Evolutionary conservation across 2,329 filamentous ascomycete species (phyloP).

Genomic region (Pseudogymnoascus sp.): DNA sequence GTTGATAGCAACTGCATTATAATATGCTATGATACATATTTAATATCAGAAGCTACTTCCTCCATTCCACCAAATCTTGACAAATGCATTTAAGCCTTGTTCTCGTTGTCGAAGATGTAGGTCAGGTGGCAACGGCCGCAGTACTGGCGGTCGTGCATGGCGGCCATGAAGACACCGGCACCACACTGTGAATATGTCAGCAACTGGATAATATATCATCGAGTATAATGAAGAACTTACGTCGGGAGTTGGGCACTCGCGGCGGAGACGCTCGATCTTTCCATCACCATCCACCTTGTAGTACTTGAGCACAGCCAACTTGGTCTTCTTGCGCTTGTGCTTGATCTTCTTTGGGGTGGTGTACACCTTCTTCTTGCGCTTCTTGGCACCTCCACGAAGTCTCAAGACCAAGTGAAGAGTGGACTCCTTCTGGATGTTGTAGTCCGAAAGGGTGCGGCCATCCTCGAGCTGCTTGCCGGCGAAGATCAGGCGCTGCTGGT

Average conservation of each 20-base stretch:
- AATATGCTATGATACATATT: constrained; percentile 3
- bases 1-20: constrained; percentile 9
- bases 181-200: constrained; percentile 63
- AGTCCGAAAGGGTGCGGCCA: constrained; percentile 96
- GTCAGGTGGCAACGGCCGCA: constrained; percentile 61
- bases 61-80: constrained; percentile 8
- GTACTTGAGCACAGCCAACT: constrained; percentile 99
- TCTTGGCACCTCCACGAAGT: constrained; percentile 98
- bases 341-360: constrained; percentile 99
- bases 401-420: constrained; percentile 97
- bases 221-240: constrained; percentile 45
- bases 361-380: constrained; percentile 99
- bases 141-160: constrained; percentile 95
- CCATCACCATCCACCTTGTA: constrained; percentile 99
- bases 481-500: constrained; percentile 99
- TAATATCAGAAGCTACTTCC: constrained; percentile 1
- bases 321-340: constrained; percentile 99
- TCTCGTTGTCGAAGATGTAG: constrained; percentile 64
- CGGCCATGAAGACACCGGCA: constrained; percentile 99
- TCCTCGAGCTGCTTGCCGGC: constrained; percentile 99
- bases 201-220: constrained; percentile 6
- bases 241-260: constrained; percentile 90
- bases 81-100: constrained; percentile 15
- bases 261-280: constrained; percentile 98
- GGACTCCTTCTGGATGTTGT: constrained; percentile 99